phyloP scores from a whole-genome alignment of 2,329 filamentous ascomycete species.

The Hypoxylon sp. region DNA sequence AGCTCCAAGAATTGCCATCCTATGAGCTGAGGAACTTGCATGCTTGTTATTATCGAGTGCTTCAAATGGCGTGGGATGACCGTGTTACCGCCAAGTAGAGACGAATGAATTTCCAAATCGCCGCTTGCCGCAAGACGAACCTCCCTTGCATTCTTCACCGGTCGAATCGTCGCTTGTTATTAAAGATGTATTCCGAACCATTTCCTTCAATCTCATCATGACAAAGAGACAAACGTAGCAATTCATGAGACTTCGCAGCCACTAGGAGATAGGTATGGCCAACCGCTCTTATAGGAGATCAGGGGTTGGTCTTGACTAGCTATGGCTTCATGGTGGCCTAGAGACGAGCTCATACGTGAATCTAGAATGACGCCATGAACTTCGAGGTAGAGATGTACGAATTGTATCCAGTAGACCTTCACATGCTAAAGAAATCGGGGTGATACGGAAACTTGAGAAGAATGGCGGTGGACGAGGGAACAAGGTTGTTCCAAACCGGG shows the following conservation, averaged over 20 bases:
- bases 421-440: not conserved
- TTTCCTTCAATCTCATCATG: not conserved
- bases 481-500: conserved; percentile 42
- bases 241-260: not conserved
- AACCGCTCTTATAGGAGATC: not conserved
- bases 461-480: conserved; percentile 15
- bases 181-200: not conserved
- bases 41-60: not conserved
- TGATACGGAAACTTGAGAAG: not conserved
- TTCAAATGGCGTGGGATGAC: not conserved
- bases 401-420: not conserved
- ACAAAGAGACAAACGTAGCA: not conserved
- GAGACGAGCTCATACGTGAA: not conserved
- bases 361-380: not conserved
- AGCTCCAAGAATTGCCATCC: not conserved
- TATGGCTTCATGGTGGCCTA: not conserved
- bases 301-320: not conserved
- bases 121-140: not conserved
- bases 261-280: not conserved
- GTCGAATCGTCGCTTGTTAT: not conserved
- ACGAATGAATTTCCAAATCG: not conserved
- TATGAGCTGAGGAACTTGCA: not conserved
- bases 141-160: not conserved
- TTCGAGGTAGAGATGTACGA: not conserved
- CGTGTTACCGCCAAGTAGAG: not conserved